Percentiles rank a stretch among this genome's conserved stretches.
Conservation (phyloP, 1,284 basidiomycete species). For the Vanrija pseudolonga region DNA sequence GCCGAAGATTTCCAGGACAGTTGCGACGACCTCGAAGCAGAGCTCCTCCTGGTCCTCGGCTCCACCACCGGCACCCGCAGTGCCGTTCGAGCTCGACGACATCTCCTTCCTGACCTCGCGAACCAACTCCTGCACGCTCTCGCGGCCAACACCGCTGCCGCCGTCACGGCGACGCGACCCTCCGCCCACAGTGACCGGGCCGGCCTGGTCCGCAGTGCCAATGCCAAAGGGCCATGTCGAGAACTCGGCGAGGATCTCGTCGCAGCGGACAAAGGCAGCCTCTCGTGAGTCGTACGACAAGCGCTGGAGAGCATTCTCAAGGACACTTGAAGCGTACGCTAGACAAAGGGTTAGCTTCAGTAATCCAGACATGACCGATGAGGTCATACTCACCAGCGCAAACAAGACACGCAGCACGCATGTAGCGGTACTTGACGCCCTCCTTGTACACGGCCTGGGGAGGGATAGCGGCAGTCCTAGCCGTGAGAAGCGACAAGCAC, state of each 20-base stretch:
- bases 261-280: slow-evolving; percentile 81
- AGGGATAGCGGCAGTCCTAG: slow-evolving; percentile 76
- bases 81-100: slow-evolving; percentile 50
- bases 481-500: slow-evolving; percentile 70
- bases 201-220: slow-evolving; percentile 31
- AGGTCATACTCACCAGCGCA: slow-evolving; percentile 59
- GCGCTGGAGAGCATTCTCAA: slow-evolving; percentile 84
- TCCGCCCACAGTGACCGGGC: slow-evolving; percentile 42
- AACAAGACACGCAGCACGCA: slow-evolving; percentile 76
- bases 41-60: slow-evolving; percentile 67
- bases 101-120: slow-evolving; percentile 73
- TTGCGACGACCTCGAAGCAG: slow-evolving; percentile 81
- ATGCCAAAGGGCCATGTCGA: slow-evolving; percentile 80
- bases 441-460: slow-evolving; percentile 64
- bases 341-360: slow-evolving; percentile 2
- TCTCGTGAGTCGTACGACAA: slow-evolving; percentile 87
- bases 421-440: slow-evolving; percentile 71
- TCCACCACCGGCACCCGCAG: slow-evolving; percentile 66
- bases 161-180: slow-evolving; percentile 41
- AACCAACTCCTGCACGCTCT: slow-evolving; percentile 74
- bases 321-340: slow-evolving; percentile 85
- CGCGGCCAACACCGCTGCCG: slow-evolving; percentile 49
- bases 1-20: slow-evolving; percentile 83
- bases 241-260: slow-evolving; percentile 87
- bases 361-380: background rate